Conservation (phyloP, 345 rosid species). For the Eucalyptus erythrocorys region DNA sequence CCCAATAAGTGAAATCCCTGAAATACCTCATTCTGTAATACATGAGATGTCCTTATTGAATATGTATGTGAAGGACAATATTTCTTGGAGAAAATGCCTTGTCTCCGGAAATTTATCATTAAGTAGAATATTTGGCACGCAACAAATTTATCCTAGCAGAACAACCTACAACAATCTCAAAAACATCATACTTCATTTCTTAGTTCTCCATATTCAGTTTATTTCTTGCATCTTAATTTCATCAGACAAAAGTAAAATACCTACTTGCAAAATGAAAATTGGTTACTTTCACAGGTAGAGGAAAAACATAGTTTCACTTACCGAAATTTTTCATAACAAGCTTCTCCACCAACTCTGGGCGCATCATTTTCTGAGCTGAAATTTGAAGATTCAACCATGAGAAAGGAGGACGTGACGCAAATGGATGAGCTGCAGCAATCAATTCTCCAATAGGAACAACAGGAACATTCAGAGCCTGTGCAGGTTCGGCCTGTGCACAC, state of each 20-base stretch:
- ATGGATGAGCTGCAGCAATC: conserved; percentile 47
- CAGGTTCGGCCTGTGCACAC: conserved; percentile 45
- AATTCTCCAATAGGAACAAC: conserved; percentile 52
- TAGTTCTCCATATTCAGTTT: neutral
- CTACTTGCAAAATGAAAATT: neutral
- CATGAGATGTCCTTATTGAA: neutral
- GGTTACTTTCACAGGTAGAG: neutral
- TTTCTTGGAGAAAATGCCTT: neutral
- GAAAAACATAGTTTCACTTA: conserved; percentile 4
- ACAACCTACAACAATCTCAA: neutral
- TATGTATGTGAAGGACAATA: neutral
- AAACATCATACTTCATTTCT: neutral
- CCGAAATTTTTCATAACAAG: conserved; percentile 63
- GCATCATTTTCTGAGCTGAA: conserved; percentile 67
- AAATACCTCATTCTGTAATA: neutral
- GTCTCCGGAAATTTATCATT: neutral
- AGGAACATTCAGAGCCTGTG: conserved; percentile 48
- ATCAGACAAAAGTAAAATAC: neutral
- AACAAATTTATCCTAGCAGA: neutral
- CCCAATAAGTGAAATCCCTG: neutral
- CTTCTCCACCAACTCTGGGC: conserved; percentile 47
- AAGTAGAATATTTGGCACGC: neutral
- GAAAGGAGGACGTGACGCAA: conserved; percentile 59
- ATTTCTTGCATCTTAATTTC: neutral
- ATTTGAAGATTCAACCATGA: conserved; percentile 54